Evolutionary conservation across 108 stramenopile genomes (phyloP).

Genomic region (Aurantiochytrium sp.): DNA sequence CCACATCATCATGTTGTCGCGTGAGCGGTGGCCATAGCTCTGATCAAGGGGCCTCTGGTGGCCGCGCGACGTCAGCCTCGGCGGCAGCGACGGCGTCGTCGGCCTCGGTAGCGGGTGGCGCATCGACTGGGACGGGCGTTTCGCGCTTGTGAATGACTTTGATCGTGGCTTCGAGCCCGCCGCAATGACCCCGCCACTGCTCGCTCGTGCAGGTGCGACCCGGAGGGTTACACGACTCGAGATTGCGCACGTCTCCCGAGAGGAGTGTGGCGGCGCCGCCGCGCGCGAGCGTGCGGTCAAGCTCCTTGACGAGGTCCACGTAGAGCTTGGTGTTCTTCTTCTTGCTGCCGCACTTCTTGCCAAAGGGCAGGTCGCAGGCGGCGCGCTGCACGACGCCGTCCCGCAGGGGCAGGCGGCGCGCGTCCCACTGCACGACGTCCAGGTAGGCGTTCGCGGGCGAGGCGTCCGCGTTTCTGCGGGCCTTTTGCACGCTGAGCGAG

Average conservation of each 20-base stretch:
- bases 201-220: background rate
- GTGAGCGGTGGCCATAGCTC: no score
- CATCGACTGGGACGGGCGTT: background rate
- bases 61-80: no score
- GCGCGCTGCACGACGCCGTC: background rate
- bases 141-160: background rate
- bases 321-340: background rate
- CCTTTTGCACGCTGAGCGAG: background rate
- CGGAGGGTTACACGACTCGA: background rate
- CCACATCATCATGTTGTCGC: no score
- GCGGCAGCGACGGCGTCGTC: background rate
- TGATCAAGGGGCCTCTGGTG: no score
- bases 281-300: background rate
- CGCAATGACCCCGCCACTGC: background rate
- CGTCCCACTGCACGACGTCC: constrained; percentile 29
- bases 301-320: background rate
- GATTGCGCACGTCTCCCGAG: background rate
- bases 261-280: background rate
- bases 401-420: background rate
- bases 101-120: background rate
- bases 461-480: background rate
- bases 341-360: background rate
- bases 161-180: background rate
- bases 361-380: constrained; percentile 5
- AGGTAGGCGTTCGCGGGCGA: background rate